A percentile compares a stretch with the other conserved stretches of the same genome.
These are phyloP conservation scores for Acorus gramineus DNA, from an alignment of 106 monocot genomes.

Conservation along the genomic window DNA sequence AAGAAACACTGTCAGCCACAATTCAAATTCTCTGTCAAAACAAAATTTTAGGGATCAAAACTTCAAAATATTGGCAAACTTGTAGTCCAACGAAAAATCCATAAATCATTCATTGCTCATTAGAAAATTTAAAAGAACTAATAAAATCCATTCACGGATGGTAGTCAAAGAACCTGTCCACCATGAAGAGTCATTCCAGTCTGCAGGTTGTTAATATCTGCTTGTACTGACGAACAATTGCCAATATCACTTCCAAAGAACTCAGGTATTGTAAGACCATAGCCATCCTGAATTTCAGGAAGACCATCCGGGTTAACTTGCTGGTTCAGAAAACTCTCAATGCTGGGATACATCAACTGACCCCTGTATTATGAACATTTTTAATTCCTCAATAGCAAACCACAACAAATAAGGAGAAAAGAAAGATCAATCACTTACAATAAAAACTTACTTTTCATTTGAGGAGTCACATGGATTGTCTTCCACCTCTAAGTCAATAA, in stretches of 20 bases:
- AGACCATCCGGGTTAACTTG: conserved; percentile 35
- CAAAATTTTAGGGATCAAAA: no score
- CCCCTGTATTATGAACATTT: conserved; percentile 19
- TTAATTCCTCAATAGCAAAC: no score
- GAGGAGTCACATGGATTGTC: conserved; percentile 16
- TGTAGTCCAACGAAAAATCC: no score
- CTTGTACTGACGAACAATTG: conserved; percentile 31
- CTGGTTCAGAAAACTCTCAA: conserved; percentile 39
- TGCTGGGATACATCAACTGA: conserved; percentile 33
- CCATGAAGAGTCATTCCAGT: conserved; percentile 17
- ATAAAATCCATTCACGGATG: background rate
- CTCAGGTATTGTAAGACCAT: conserved; percentile 36
- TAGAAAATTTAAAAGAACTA: background rate
- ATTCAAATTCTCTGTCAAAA: background rate
- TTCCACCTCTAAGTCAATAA: conserved; percentile 46
- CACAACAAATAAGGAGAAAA: background rate
- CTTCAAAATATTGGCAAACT: no score
- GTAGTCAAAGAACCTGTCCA: conserved; percentile 21
- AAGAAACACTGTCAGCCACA: background rate
- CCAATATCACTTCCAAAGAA: conserved; percentile 52
- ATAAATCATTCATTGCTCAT: no score
- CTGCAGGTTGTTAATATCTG: conserved; percentile 33
- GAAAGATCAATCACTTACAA: background rate
- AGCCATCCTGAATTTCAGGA: conserved; percentile 51
- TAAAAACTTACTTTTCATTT: conserved; percentile 42